These are phyloP conservation scores for Pestalotiopsis sp. DNA, from an alignment of 2,329 filamentous ascomycete genomes.

Conservation along the genomic window DNA sequence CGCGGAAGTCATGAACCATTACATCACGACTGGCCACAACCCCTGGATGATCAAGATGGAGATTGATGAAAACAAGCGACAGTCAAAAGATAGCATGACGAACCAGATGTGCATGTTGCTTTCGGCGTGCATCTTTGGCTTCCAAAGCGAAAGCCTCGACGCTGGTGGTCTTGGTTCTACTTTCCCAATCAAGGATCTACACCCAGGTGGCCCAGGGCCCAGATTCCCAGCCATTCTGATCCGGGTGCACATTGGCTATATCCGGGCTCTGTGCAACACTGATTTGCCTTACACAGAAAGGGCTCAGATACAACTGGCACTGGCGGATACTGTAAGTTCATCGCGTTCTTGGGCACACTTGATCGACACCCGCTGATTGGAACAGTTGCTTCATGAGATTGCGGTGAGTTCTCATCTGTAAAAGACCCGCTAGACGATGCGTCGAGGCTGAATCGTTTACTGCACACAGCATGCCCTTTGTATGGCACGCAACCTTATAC, in stretches of 20 bases:
- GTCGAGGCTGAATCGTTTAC: not conserved
- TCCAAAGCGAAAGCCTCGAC: no score
- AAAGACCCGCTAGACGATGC: not conserved
- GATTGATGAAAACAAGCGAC: not conserved
- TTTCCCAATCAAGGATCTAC: not conserved
- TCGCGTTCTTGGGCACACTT: not conserved
- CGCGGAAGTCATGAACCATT: not conserved
- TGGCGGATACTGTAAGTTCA: slow-evolving; percentile 10
- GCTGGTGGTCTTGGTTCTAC: not conserved
- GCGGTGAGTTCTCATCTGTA: not conserved
- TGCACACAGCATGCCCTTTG: not conserved
- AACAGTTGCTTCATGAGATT: slow-evolving; percentile 15
- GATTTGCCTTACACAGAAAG: not conserved
- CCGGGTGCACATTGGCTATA: slow-evolving; percentile 1
- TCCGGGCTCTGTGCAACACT: slow-evolving; percentile 6
- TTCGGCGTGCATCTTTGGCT: not conserved
- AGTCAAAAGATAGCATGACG: not conserved
- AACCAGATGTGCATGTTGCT: not conserved
- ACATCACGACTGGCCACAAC: not conserved
- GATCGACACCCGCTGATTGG: not conserved
- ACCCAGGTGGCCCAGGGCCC: not conserved
- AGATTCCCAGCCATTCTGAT: not conserved
- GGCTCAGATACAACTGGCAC: not conserved
- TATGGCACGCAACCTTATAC: not conserved
- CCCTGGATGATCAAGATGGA: not conserved